Base-by-base conservation (phyloP, 2,329 filamentous ascomycete genomes). In the Uncinocarpus reesii region DNA sequence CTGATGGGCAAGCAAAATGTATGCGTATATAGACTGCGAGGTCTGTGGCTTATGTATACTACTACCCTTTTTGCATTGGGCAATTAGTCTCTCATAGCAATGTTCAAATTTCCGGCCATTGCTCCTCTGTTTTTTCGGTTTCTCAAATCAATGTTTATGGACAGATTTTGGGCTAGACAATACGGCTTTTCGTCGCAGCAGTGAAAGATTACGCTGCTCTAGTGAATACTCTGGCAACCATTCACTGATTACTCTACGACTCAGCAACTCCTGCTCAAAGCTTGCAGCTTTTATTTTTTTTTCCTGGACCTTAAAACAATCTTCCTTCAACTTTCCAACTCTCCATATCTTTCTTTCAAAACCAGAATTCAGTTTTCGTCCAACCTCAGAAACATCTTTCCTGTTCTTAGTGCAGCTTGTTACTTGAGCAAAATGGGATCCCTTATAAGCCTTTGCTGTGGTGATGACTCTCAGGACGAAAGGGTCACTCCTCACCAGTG, bases 31-130 rank as follows among this genome's bases (percentile, higher is more conserved):
- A 52, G 50, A 52, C 50, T 46, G 34, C 42, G 42, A 35, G 41
- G 40, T 52, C 42, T 40, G 47, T 23, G 38, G 42, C 31, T 43
- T 43, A 40, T 52, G 50, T 49, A 52, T 49, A 52, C 50, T 49
- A 49, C n/a, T 26, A 29, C 24, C 18, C n/a, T 38, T 43, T 42
- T 34, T 49, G 23, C 47, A 35, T 36, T 20, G 29, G 38, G 29
- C 26, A 42, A 7, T 38, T 15, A 41, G 23, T 6, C 21, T 13
- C 10, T 35, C 23, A 10, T 36, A 6, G 41, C 32, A 45, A 49
- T 40, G 42, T 24, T 41, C 42, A 34, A 35, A 11, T 32, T 32
- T 31, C n/a, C n/a, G 47, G 24, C 15, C 35, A 28, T 44, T 49
- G 32, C 20, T 26, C 31, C 40, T 34, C 32, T 29, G 2, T 16